Evolutionary conservation across 768 basidiomycete species (phyloP).

Genomic region (Pleurotus sapidus): DNA sequence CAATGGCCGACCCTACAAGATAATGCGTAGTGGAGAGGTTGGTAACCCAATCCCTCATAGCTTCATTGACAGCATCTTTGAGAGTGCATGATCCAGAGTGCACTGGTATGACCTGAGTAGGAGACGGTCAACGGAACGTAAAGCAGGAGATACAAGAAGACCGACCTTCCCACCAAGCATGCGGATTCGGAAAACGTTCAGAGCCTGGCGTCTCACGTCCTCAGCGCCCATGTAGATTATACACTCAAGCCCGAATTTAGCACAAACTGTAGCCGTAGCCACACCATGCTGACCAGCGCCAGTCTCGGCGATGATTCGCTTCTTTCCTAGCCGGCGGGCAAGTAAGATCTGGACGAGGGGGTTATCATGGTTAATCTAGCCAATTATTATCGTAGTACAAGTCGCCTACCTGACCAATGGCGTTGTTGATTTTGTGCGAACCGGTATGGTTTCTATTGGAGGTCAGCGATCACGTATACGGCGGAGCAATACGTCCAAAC

Average conservation of each 20-base stretch:
- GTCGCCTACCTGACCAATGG: conserved; percentile 79
- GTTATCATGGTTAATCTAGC: background rate
- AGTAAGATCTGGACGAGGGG: conserved; percentile 69
- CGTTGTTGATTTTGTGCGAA: conserved; percentile 99
- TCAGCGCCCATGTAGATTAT: conserved; percentile 98
- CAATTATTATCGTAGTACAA: background rate
- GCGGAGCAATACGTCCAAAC: conserved; percentile 19
- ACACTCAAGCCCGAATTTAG: conserved; percentile 94
- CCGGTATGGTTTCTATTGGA: conserved; percentile 83
- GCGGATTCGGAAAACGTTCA: conserved; percentile 97
- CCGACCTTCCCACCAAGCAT: conserved; percentile 91
- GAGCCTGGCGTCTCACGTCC: conserved; percentile 91
- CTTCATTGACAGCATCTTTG: conserved; percentile 98
- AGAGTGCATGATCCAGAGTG: conserved; percentile 91
- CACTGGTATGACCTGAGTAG: conserved; percentile 81
- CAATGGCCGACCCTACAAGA: conserved; percentile 95
- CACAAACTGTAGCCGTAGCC: conserved; percentile 97
- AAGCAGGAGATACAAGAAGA: background rate
- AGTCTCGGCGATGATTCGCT: conserved; percentile 96
- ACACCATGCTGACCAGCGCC: conserved; percentile 99
- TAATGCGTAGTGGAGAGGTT: conserved; percentile 94
- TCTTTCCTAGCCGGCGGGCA: conserved; percentile 93
- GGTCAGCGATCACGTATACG: too few species aligned
- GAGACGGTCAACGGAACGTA: background rate
- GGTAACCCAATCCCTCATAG: conserved; percentile 98